Evolutionary conservation across 495 filamentous ascomycete species (phyloP), one percentile per base, ranked within the genome.

Genomic region (Neurospora sp.): DNA sequence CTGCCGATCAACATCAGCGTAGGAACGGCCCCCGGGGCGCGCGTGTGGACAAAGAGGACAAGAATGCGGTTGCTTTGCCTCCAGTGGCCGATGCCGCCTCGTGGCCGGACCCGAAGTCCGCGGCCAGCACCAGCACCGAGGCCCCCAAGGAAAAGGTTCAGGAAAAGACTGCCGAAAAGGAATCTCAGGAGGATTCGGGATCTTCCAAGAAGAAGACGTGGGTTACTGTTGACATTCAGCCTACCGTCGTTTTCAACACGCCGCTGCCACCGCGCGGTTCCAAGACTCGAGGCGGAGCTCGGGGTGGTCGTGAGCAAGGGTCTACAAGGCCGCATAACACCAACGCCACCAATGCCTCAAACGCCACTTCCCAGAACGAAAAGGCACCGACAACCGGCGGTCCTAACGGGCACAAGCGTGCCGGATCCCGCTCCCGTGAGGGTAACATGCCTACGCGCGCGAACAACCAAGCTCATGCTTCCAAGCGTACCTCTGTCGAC

Each of bases 91-190:
- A 88, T 81, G 85, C 91, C 46, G 84, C 87, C 39, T 89, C 89
- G 39, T 99, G 96, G 96, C 96, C 96, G 22, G 97, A 96, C 10
- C 94, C 94, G 2, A 91, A 97, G 71, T 90, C 87, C 61, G 93
- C 91, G 4, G 86, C 91, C 40, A 89, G 89, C 46, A 89, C 91
- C 73, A 91, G 92, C 73, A 91, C 91, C 83, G 92, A 89, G 76
- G 85, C 77, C 44, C 42, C 71, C 10, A 68, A 39, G 12, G 75
- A 75, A 40, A 86, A 84, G 72, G 2, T 73, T 1, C 77, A 81
- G 8, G 77, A 79, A 39, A 92, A 93, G 77, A 87, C 88, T 53
- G 86, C 79, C 4, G 91, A 93, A 39, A 94, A 91, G 77, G 81
- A 88, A 7, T 88, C 91, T 44, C 91, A 90, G 73, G 88, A 92